Evolutionary conservation across 805 yeast species (phyloP).

Genomic region (Alloascoidea hylecoeti): DNA sequence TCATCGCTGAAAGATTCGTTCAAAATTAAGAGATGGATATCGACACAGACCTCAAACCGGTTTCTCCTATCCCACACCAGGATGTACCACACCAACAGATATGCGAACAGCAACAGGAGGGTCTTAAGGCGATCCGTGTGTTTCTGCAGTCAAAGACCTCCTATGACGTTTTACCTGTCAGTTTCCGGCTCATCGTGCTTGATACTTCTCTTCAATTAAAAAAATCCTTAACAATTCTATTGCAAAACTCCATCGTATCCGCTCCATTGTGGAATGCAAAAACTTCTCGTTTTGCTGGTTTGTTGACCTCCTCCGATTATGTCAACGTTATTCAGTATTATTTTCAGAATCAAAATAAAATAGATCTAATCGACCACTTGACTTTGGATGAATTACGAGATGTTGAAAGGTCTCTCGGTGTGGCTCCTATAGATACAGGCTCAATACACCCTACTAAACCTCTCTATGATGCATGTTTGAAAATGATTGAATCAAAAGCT

Average conservation of each 20-base stretch:
- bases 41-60: constrained; percentile 10
- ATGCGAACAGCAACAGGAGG: constrained; percentile 52
- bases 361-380: constrained; percentile 75
- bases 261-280: constrained; percentile 96
- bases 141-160: constrained; percentile 86
- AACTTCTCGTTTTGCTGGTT: constrained; percentile 84
- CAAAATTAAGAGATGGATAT: neutral
- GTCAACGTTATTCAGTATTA: constrained; percentile 92
- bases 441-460: constrained; percentile 86
- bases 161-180: constrained; percentile 92
- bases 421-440: constrained; percentile 70
- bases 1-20: too few relatives aligned
- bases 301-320: constrained; percentile 83
- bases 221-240: constrained; percentile 74
- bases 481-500: constrained; percentile 80
- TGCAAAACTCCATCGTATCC: constrained; percentile 89
- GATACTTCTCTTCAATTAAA: constrained; percentile 86
- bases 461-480: constrained; percentile 82
- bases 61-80: constrained; percentile 2
- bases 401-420: constrained; percentile 80
- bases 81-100: constrained; percentile 6
- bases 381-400: constrained; percentile 70
- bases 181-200: constrained; percentile 81
- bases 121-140: constrained; percentile 67
- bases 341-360: constrained; percentile 72